These are phyloP conservation scores for Leptographium radiaticola DNA, from an alignment of 2,329 filamentous ascomycete genomes.

Conservation along the genomic window DNA sequence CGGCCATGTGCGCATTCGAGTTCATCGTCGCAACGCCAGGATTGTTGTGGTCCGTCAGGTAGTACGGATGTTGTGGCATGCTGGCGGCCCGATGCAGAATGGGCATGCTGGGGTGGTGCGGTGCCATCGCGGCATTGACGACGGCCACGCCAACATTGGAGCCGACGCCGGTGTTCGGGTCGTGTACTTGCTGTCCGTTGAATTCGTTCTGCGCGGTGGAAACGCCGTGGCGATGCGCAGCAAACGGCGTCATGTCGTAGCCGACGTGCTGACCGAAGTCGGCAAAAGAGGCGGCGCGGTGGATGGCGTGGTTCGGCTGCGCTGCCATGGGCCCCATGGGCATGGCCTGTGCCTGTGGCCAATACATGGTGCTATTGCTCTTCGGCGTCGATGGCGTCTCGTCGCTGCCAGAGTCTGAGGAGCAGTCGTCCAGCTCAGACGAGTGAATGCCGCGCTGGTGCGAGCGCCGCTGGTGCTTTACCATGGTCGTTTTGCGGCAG, in stretches of 20 bases:
- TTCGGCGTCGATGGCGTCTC: conserved; percentile 47
- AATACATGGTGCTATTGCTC: conserved; percentile 33
- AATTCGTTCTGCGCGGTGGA: conserved; percentile 31
- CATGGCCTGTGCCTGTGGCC: conserved; percentile 29
- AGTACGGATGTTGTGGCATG: conserved; percentile 35
- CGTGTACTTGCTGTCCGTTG: conserved; percentile 26
- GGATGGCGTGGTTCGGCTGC: conserved; percentile 24
- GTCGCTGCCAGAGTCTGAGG: conserved; percentile 43
- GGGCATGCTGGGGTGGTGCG: conserved; percentile 26
- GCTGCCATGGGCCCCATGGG: conserved; percentile 20
- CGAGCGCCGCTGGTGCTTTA: conserved; percentile 51
- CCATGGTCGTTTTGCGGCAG: conserved; percentile 60
- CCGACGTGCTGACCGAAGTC: conserved; percentile 36
- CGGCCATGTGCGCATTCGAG: conserved; percentile 27
- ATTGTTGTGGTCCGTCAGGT: conserved; percentile 48
- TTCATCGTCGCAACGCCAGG: conserved; percentile 50
- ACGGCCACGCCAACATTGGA: conserved; percentile 1
- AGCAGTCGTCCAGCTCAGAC: conserved; percentile 41
- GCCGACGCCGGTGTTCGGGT: conserved; percentile 11
- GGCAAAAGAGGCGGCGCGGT: conserved; percentile 40
- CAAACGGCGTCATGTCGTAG: conserved; percentile 30
- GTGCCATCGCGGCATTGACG: conserved; percentile 5
- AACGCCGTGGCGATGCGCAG: conserved; percentile 33
- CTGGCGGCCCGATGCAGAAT: conserved; percentile 36
- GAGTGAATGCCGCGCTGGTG: conserved; percentile 46